A percentile compares a stretch with the other conserved stretches of the same genome.
These are phyloP conservation scores for Ceratobasidium sp. DNA, from an alignment of 1,284 basidiomycete species.

Conservation along the genomic window DNA sequence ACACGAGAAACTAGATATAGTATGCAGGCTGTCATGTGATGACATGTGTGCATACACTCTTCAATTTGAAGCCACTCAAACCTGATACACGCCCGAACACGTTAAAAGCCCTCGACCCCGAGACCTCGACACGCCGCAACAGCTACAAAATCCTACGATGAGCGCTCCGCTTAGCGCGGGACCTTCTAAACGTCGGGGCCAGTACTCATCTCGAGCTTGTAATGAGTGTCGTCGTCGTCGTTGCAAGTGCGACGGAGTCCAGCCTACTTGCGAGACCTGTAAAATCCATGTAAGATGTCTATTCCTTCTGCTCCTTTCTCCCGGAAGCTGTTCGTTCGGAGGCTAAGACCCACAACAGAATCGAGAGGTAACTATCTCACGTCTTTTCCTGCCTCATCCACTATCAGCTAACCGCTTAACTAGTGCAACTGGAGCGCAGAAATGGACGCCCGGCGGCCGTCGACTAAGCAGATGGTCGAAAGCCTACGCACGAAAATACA, in stretches of 20 bases:
- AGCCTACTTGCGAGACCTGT: constrained; percentile 38
- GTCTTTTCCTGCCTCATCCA: neutral
- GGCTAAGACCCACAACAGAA: neutral
- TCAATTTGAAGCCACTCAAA: too few relatives aligned
- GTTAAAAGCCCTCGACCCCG: too few relatives aligned
- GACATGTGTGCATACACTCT: too few relatives aligned
- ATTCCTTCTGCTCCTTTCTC: neutral
- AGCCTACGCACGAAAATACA: constrained; percentile 23
- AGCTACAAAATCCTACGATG: too few relatives aligned
- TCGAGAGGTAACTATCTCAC: constrained; percentile 29
- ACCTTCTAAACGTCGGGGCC: constrained; percentile 20
- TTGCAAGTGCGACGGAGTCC: constrained; percentile 39
- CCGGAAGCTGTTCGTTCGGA: neutral
- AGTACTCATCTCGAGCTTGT: constrained; percentile 30
- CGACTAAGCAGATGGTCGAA: constrained; percentile 29
- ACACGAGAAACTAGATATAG: too few relatives aligned
- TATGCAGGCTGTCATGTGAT: too few relatives aligned
- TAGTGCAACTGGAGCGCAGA: constrained; percentile 35
- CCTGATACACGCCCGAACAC: too few relatives aligned
- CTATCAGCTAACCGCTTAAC: neutral
- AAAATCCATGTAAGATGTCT: neutral
- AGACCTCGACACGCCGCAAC: too few relatives aligned
- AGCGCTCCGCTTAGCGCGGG: constrained; percentile 1
- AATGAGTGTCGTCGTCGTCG: constrained; percentile 42
- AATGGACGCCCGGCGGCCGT: constrained; percentile 5